A percentile compares a stretch with the other conserved stretches of the same genome.
Conservation (phyloP, 257 asterid species). For the Solanum arcanum region DNA sequence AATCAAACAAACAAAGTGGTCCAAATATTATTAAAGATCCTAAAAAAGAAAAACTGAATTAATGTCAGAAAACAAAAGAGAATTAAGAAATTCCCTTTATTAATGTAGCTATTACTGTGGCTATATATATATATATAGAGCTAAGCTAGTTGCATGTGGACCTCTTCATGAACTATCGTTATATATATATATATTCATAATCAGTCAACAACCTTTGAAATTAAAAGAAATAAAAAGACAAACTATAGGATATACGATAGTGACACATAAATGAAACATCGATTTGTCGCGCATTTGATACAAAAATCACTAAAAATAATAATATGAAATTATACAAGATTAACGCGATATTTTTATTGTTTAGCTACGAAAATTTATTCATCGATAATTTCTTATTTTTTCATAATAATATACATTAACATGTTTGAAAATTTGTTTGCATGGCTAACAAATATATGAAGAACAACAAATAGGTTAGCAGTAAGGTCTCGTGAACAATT, state of each 20-base stretch:
- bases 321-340: too few species aligned
- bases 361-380: not conserved
- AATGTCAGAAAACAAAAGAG: not conserved
- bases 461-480: not conserved
- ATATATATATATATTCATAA: too few species aligned
- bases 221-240: not conserved
- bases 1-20: slow-evolving; percentile 22
- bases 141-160: not conserved
- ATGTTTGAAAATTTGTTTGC: not conserved
- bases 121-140: not conserved
- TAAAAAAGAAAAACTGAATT: not conserved
- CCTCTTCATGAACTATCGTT: not conserved
- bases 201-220: not conserved
- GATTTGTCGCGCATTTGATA: not conserved
- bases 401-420: too few species aligned
- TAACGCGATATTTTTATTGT: too few species aligned
- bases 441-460: slow-evolving; percentile 25
- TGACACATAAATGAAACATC: not conserved
- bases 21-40: slow-evolving; percentile 8
- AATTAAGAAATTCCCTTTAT: slow-evolving; percentile 1
- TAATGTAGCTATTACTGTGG: not conserved
- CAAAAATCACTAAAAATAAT: not conserved
- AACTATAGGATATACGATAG: not conserved
- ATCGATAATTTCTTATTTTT: too few species aligned
- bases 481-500: not conserved